Conservation (phyloP, 2,329 filamentous ascomycete species). For the Sphaerulina populicola region DNA sequence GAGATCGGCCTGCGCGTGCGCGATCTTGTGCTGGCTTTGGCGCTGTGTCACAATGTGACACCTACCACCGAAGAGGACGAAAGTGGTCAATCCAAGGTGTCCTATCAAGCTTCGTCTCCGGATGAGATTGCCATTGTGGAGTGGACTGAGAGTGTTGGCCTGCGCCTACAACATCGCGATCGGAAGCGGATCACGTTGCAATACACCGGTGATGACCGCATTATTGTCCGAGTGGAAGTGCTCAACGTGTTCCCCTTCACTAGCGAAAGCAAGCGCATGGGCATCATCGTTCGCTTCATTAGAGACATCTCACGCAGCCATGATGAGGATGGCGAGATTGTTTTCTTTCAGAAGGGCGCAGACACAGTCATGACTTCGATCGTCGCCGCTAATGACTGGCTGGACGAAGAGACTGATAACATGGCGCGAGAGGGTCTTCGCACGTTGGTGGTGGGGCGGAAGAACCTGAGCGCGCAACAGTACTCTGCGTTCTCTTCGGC, state of each 20-base stretch:
- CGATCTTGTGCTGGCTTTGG: slow-evolving; percentile 84
- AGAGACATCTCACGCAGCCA: slow-evolving; percentile 40
- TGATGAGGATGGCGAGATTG: slow-evolving; percentile 65
- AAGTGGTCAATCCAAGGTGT: slow-evolving; percentile 65
- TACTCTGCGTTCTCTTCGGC: slow-evolving; percentile 70
- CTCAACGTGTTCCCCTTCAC: slow-evolving; percentile 96
- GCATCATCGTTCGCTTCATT: slow-evolving; percentile 83
- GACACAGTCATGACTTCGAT: slow-evolving; percentile 98
- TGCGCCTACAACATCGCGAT: slow-evolving; percentile 77
- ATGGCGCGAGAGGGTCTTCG: slow-evolving; percentile 96
- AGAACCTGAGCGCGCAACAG: slow-evolving; percentile 66
- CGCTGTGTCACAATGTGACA: slow-evolving; percentile 94
- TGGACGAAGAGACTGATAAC: slow-evolving; percentile 97
- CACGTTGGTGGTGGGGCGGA: slow-evolving; percentile 90
- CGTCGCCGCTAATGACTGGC: slow-evolving; percentile 93
- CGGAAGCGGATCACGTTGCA: slow-evolving; percentile 76
- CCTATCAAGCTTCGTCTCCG: slow-evolving; percentile 92
- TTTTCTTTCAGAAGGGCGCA: slow-evolving; percentile 98
- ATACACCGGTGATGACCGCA: slow-evolving; percentile 62
- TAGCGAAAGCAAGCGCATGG: slow-evolving; percentile 96
- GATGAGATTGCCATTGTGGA: slow-evolving; percentile 97
- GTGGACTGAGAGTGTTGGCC: slow-evolving; percentile 87
- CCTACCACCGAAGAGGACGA: slow-evolving; percentile 73
- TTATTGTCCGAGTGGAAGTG: slow-evolving; percentile 77
- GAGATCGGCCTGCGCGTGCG: slow-evolving; percentile 91